Evolutionary conservation across 306 rosid species (phyloP), one percentile per base, ranked within the genome.

Genomic region (Dalbergia cochinchinensis): DNA sequence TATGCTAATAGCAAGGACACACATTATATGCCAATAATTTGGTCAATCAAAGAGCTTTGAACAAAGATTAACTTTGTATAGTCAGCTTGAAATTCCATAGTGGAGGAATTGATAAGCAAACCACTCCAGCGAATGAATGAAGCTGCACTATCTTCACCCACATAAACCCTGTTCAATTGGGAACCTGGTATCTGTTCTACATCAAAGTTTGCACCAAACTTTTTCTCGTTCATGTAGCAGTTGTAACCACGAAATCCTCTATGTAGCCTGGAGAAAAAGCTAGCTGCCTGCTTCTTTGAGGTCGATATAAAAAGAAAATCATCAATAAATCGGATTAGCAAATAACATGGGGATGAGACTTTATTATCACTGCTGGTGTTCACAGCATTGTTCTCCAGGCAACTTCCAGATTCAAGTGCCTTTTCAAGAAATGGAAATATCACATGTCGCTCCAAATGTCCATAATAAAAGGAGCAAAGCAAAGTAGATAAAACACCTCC

Each of bases 51-150:
- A 72, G 71, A 68, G 66, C 54, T 58, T 48, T 6, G 34, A 15
- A 41, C 15, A 66, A 76, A 74, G 20, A 84, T 72, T 84, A 70
- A 95, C 98, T 78, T 92, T 26, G 95, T 83, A 84, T 92, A 95
- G 84, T 95, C 98, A 65, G 96, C 98, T 85, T 86, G 97, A 80
- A 95, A 87, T 88, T 95, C 97, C 74, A 89, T 77, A 54, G 94
- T 90, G 76, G 82, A 39, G 71, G 91, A 93, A 76, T 95, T 92
- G 80, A 95, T 86, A 63, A 92, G 98, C 87, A 95, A 83, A 71
- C 98, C 99, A 89, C 97, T 89, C 97, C 97, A 92, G 65, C 76
- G 86, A 74, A 94, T 85, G 77, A 92, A 91, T 81, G 94, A 88
- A 79, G 75, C 51, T 50, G 73, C 78, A 19, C 89, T 87, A 62